Percentiles rank a stretch among this genome's conserved stretches.
Conservation (phyloP, 2,329 filamentous ascomycete genomes). For the Furcasterigmium furcatum region DNA sequence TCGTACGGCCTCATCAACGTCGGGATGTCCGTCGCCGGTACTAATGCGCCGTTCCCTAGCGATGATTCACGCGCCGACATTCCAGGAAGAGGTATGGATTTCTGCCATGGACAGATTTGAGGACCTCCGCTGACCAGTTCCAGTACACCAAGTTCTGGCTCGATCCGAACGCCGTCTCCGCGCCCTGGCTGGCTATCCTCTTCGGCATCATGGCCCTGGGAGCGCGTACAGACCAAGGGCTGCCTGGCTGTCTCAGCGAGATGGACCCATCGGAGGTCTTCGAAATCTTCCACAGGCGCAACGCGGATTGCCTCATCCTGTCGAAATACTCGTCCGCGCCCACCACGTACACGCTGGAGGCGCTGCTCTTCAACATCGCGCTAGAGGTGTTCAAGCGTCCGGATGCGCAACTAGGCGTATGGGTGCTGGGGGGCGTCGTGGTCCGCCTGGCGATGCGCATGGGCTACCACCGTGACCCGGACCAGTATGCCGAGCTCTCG, state of each 20-base stretch:
- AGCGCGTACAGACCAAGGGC: background rate
- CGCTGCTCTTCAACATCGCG: conserved; percentile 9
- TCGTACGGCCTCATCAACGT: no score
- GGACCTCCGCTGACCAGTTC: background rate
- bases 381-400: conserved; percentile 3
- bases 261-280: background rate
- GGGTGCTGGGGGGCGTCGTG: conserved; percentile 26
- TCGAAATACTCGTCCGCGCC: conserved; percentile 4
- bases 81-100: background rate
- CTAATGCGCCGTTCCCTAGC: background rate
- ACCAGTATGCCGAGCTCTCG: conserved; percentile 33
- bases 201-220: background rate
- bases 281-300: background rate
- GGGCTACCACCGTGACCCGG: conserved; percentile 42
- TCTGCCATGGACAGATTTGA: background rate
- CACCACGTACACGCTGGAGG: conserved; percentile 8
- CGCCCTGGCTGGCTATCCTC: background rate
- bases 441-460: conserved; percentile 32
- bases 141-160: background rate
- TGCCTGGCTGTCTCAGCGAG: background rate
- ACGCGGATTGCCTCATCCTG: background rate
- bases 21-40: no score
- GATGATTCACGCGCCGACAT: background rate
- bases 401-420: conserved; percentile 8
- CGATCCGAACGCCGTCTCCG: background rate